These are phyloP conservation scores for Aspergillus sp. DNA, from an alignment of 2,329 filamentous ascomycete species.

Conservation along the genomic window DNA sequence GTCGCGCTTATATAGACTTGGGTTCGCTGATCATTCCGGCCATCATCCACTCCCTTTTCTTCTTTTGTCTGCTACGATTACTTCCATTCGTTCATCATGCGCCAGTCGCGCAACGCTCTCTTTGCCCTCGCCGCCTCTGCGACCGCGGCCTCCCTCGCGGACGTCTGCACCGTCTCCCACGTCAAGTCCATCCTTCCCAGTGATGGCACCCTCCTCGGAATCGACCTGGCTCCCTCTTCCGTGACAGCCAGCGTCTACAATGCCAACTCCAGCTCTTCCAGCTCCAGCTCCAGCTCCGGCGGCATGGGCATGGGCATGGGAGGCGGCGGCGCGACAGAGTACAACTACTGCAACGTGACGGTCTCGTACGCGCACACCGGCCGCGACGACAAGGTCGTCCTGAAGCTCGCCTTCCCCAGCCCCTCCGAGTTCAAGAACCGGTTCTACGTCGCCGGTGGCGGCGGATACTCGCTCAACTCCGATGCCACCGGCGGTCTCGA, in stretches of 20 bases:
- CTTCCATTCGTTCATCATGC: background rate
- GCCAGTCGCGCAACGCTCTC: constrained; percentile 7
- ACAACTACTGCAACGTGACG: constrained; percentile 43
- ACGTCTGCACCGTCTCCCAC: constrained; percentile 46
- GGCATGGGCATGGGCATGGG: constrained; percentile 19
- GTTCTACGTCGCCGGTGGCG: constrained; percentile 48
- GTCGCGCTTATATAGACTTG: background rate
- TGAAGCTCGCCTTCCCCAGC: constrained; percentile 38
- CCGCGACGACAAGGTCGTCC: constrained; percentile 37
- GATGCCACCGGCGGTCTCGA: constrained; percentile 42
- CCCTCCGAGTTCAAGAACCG: constrained; percentile 44
- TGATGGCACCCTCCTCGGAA: constrained; percentile 44
- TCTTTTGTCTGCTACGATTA: background rate
- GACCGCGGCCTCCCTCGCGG: constrained; percentile 28
- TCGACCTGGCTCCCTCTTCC: constrained; percentile 43
- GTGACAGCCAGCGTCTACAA: constrained; percentile 46
- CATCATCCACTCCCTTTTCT: no score
- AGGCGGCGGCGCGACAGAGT: constrained; percentile 4
- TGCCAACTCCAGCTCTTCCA: constrained; percentile 19
- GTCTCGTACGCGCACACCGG: constrained; percentile 46
- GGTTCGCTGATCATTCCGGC: background rate
- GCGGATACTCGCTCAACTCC: constrained; percentile 43
- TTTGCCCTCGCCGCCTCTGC: constrained; percentile 11
- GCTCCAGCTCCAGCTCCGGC: background rate
- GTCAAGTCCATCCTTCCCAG: constrained; percentile 45